Evolutionary conservation across 2,329 filamentous ascomycete genomes (phyloP).

Genomic region (Kalmusia sp.): DNA sequence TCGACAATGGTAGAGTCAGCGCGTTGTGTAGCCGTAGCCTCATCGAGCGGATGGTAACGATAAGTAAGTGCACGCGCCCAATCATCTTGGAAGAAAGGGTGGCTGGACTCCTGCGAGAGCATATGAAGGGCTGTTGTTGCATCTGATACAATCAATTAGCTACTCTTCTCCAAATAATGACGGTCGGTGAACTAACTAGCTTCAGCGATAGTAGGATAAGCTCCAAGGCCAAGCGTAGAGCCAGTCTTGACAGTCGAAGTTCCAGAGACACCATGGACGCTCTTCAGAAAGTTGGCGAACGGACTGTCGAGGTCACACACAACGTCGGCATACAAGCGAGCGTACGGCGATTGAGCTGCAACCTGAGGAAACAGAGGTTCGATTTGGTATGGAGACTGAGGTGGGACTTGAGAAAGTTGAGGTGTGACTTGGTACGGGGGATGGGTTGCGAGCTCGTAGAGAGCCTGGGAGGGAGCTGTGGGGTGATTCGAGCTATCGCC

Average conservation of each 20-base stretch:
- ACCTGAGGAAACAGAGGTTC: too few species aligned
- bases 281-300: constrained; percentile 7
- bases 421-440: too few species aligned
- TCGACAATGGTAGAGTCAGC: constrained; percentile 3
- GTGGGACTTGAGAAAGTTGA: too few species aligned
- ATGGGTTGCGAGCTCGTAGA: too few species aligned
- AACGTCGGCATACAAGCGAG: not conserved
- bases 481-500: too few species aligned
- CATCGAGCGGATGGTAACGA: constrained; percentile 6
- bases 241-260: not conserved
- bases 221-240: not conserved
- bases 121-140: not conserved
- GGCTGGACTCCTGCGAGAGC: not conserved
- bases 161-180: not conserved
- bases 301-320: constrained; percentile 3
- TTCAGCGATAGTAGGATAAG: not conserved
- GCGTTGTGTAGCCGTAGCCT: not conserved
- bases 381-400: too few species aligned
- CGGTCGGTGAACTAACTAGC: not conserved
- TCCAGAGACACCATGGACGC: constrained; percentile 1
- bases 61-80: constrained; percentile 9
- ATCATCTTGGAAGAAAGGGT: constrained; percentile 1
- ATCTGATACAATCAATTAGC: not conserved
- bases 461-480: too few species aligned
- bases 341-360: not conserved